Evolutionary conservation across 2,329 filamentous ascomycete genomes (phyloP), one percentile per base, ranked within the genome.

Genomic region (Kalmusia sp.): DNA sequence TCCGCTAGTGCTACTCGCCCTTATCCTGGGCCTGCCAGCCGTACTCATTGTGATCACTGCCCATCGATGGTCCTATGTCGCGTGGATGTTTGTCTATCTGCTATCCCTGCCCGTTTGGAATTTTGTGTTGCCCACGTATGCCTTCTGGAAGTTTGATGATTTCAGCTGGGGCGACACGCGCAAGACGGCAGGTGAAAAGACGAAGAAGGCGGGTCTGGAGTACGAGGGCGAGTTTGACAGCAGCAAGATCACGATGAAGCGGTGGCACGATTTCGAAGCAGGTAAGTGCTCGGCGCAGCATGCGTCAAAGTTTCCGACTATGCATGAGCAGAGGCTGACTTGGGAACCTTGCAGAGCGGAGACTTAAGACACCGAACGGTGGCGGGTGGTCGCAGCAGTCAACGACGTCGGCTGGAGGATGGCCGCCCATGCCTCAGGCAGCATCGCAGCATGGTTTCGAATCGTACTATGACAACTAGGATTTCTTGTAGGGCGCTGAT

Each of bases 91-190:
- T 37, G 95, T 98, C 75, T 99, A 99, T 75, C 85, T 99, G 15
- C 49, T 93, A 39, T 96, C 95, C 1, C 86, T 99, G 1, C 96
- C 96, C 0, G 84, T 99, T 52, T 99, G 95, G 95, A 99, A 99
- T 77, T 96, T 99, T 73, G 83, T 99, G 31, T 86, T 99, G 7
- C 95, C 95, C 0, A 86, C 86, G 6, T 99, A 99, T 72, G 90
- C 95, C 3, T 99, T 93, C 82, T 99, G 95, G 95, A 98, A 99
- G 79, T 99, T 99, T 73, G 95, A 99, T 74, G 95, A 99, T 80
- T 99, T 99, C 82, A 96, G 91, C 52, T 99, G 95, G 95, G 95
- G 95, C 69, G 96, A 99, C 60, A 99, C 95, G 50, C 87, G 95
- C 57, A 96, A 98, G 85, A 96, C 93, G 34, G 91, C 88, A 0